These are phyloP conservation scores for Acacia pycnantha DNA, from an alignment of 331 rosid species.

Conservation along the genomic window DNA sequence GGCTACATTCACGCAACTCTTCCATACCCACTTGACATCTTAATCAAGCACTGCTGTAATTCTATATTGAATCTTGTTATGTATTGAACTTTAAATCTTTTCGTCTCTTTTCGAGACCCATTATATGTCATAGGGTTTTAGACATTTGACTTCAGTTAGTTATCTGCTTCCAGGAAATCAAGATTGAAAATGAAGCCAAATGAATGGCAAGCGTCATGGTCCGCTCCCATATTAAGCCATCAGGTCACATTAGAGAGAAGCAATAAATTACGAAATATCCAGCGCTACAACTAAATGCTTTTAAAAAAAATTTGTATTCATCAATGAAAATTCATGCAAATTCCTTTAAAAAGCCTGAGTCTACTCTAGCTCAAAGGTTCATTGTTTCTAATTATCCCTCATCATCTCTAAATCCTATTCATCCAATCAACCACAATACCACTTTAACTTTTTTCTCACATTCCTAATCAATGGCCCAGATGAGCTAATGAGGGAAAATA, in stretches of 20 bases:
- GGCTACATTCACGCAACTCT: constrained; percentile 52
- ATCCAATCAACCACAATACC: no score
- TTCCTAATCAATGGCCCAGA: no score
- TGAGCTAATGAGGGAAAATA: no score
- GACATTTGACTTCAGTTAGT: not conserved
- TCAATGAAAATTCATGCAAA: not conserved
- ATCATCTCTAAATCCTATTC: no score
- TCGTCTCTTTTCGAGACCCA: not conserved
- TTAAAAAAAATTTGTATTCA: no score
- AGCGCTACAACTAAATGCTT: no score
- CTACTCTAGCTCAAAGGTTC: not conserved
- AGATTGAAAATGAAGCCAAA: not conserved
- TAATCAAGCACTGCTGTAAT: not conserved
- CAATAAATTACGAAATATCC: not conserved
- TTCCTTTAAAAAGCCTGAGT: not conserved
- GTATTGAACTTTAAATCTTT: not conserved
- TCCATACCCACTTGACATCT: constrained; percentile 34
- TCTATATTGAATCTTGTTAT: not conserved
- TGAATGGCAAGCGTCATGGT: not conserved
- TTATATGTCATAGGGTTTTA: not conserved
- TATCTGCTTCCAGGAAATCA: not conserved
- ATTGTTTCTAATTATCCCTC: not conserved
- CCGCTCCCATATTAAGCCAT: not conserved
- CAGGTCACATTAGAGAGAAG: not conserved
- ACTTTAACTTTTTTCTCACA: no score